Evolutionary conservation across 805 yeast species (phyloP), one percentile per base, ranked within the genome.

Genomic region (Candida ovalis): DNA sequence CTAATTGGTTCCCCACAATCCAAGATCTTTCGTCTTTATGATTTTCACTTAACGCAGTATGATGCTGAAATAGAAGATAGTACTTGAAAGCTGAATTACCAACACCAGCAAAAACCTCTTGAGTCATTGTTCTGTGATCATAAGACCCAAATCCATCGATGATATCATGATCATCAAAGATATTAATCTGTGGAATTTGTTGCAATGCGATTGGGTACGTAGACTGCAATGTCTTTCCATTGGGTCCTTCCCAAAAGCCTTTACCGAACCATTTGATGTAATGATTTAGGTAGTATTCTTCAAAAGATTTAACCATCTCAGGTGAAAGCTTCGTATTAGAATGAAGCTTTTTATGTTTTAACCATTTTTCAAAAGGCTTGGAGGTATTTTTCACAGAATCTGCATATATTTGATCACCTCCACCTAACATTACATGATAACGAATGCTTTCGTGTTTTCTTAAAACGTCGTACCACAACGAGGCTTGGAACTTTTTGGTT

Each of bases 61-160:
- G 95, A 58, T 91, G 97, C 71, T 92, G 98, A 71, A 92, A 92
- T 19, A 94, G 66, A 86, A 90, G 77, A 67, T 94, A 92, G 68
- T 86, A 91, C 61, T 82, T 82, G 72, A 80, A 88, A 1, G 98
- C 97, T 12, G 79, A 68, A 50, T 76, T 76, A 9, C 98, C 98
- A 28, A 92, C 76, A 12, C 84, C 79, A 48, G 67, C 63, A 63
- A 92, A 88, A 8, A 88, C 77, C 1, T 80, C 82, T 36, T 81
- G 78, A 2, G 59, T 58, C 96, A 89, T 90, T 30, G 96, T 88
- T 1, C 66, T 48, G 55, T 89, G 86, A 43, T 75, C 73, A 65
- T 92, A 92, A 0, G 96, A 87, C 2, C 98, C 99, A 68, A 81
- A 92, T 2, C 98, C 99, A 63, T 92, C 99, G 56, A 94, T 91